Base-by-base conservation (phyloP, 352 stramenopile genomes). In the Globisporangium yorkense region DNA sequence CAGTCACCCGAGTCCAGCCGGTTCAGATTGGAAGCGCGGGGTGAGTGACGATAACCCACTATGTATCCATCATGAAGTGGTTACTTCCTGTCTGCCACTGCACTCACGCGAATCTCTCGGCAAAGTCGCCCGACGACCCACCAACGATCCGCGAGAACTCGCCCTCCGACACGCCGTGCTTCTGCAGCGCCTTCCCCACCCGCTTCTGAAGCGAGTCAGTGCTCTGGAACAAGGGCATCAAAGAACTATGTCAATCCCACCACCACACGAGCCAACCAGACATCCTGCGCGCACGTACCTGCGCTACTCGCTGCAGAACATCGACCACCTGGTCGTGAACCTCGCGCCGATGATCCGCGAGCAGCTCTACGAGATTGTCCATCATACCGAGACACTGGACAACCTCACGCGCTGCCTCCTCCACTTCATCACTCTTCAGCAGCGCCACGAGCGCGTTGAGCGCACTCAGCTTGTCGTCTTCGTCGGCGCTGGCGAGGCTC, bases 361-460 rank as follows among this genome's bases (percentile, higher is more conserved):
- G 56, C 13, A 79, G 62, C 13, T 66, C 62, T 9, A 74, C 45
- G 10, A 89, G 63, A n/a, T 69, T 66, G 35, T 82, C 58, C 12
- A 87, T 51, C 63, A 88, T 67, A 10, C 68, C 65, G n/a, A 89
- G 59, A 5, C 71, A 75, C 61, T 89, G 77, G 15, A 80, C 59
- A 15, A 88, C 56, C 8, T 72, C 57, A n/a, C 61, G 66, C 0
- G 66, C 63, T 1, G 80, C 58, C 6, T 68, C 52, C n/a, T 64
- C 65, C 0, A 54, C 66, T 1, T 75, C 55, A 29, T 43, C 12
- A 7, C 12, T 54, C 33, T 54, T 57, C 46, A 62, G 44, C 3
- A 88, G 62, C 8, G 54, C 61, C 20, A 65, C 27, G 24, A 87
- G 56, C 16, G 63, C 74, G 16, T 68, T 64, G 33, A 88, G 54